Evolutionary conservation across 2,329 filamentous ascomycete genomes (phyloP), one percentile per base, ranked within the genome.

Genomic region (Scytalidium sp.): DNA sequence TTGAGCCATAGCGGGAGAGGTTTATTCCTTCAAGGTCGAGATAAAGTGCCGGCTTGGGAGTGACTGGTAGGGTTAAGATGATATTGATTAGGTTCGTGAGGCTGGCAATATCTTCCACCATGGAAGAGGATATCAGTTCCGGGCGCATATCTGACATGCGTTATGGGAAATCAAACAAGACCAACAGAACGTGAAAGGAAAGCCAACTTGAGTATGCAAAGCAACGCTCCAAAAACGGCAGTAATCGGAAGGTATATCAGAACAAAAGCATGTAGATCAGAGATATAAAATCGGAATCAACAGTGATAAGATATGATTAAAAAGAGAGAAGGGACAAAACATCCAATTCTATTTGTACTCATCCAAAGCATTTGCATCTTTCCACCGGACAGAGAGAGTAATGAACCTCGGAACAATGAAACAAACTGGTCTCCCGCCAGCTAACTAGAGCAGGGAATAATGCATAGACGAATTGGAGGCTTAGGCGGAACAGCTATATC

Each of bases 1-100:
- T 60, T 3, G 63, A 63, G 10, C 73, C 71, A 15, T 69, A 27
- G 7, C 71, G 62, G 19, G 54, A 60, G 15, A 76, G 67, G 10
- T 69, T 58, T 22, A 68, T 58, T 8, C 73, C 72, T 59, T 76
- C 72, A 2, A 75, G 50, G 46, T 76, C 72, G 15, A 76, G 36
- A 56, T 67, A 76, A 4, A 76, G 57, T 10, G 65, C 63, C 2
- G 66, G 64, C 17, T 36, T 36, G 15, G 64, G 63, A 8, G 51
- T 46, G 23, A 54, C 56, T 13, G 61, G 55, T 15, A 61, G 51
- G 20, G 42, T 51, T 10, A 45, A 27, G 29, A 65, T 49, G 9
- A 23, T 49, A 22, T 49, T 47, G n/a, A 53, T 44, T 15, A 55
- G 52, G 44, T 45, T 25, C 13, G 52, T 8, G 46, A 53, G 50